Base-by-base conservation (phyloP, 2,329 filamentous ascomycete species). In the Xylogone sp. region DNA sequence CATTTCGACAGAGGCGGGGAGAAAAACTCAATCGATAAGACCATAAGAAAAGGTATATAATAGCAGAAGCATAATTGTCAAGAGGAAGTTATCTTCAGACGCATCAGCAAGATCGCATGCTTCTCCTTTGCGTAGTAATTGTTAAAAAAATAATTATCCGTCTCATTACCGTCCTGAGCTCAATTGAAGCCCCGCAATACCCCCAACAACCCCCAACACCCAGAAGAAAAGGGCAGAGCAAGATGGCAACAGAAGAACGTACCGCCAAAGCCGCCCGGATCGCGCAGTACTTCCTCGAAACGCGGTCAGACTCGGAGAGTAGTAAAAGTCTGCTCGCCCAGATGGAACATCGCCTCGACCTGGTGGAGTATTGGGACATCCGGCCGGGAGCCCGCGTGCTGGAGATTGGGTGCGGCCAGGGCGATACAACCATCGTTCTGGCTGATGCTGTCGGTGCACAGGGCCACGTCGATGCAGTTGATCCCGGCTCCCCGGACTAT, bases 361-460 rank as follows among this genome's bases (percentile, higher is more conserved):
- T 75, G 12, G 47, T 70, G 27, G 61, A 68, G 42, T 51, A 57
- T 21, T 75, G 69, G 69, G 55, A 59, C 21, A 67, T 75, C 49
- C 19, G 51, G 1, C 63, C 68, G 0, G 72, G 73, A 53, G 68
- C 69, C 22, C 71, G 68, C 2, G 62, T 83, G 6, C 70, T 84
- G 1, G 81, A 84, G 60, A 63, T 84, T 34, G 81, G 80, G 46
- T 83, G 81, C 63, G 81, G 81, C 1, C 81, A 84, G 57, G 81
- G 81, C 2, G 78, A 79, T 53, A 76, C 74, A 57, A 83, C 81
- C 1, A 69, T 74, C 10, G 75, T 75, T 2, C 71, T 84, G 18
- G 81, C 80, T 44, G 61, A 71, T 57, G 71, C 65, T 19, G 71
- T 78, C 1, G 73, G 75, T 2, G 59, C 69, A 12, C 24, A 63